Conservation (phyloP, 106 monocot species). For the Dendrobium chrysotoxum region DNA sequence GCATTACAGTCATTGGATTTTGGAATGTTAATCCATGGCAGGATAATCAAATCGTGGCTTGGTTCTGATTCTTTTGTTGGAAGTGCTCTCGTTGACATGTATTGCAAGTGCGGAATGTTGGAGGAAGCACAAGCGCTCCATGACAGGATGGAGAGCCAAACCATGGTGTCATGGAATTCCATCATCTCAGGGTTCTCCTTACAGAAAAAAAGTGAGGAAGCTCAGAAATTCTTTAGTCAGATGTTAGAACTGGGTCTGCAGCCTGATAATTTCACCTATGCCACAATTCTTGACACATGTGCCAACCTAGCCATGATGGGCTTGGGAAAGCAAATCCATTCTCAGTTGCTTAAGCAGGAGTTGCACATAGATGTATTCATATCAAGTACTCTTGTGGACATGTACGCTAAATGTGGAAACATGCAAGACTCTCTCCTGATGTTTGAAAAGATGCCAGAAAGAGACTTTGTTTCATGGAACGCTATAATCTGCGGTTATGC, state of each 20-base stretch:
- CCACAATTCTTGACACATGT: conserved; percentile 78
- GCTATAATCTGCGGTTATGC: conserved; percentile 84
- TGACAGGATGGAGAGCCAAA: conserved; percentile 28
- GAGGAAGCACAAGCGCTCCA: conserved; percentile 69
- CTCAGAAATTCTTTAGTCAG: conserved; percentile 53
- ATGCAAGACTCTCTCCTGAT: conserved; percentile 57
- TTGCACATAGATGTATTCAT: conserved; percentile 57
- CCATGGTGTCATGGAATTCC: conserved; percentile 79
- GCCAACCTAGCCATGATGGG: conserved; percentile 51
- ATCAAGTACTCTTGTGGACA: conserved; percentile 85
- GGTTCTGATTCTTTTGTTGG: conserved; percentile 62
- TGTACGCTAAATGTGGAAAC: conserved; percentile 91
- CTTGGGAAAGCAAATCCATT: conserved; percentile 82
- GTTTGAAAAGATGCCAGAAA: conserved; percentile 53
- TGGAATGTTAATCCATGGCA: conserved; percentile 56
- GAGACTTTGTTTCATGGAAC: conserved; percentile 82
- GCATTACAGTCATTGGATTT: conserved; percentile 36
- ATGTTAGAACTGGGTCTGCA: conserved; percentile 55
- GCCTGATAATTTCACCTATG: conserved; percentile 86
- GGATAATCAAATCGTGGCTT: conserved; percentile 64
- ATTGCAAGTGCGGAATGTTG: conserved; percentile 69
- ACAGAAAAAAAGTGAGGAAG: conserved; percentile 65
- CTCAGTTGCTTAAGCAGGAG: conserved; percentile 60
- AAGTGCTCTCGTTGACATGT: conserved; percentile 82
- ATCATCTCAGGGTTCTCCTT: conserved; percentile 75